Evolutionary conservation across 176 grass and related monocot species (phyloP).

Genomic region (bread wheat (Triticum aestivum)): DNA sequence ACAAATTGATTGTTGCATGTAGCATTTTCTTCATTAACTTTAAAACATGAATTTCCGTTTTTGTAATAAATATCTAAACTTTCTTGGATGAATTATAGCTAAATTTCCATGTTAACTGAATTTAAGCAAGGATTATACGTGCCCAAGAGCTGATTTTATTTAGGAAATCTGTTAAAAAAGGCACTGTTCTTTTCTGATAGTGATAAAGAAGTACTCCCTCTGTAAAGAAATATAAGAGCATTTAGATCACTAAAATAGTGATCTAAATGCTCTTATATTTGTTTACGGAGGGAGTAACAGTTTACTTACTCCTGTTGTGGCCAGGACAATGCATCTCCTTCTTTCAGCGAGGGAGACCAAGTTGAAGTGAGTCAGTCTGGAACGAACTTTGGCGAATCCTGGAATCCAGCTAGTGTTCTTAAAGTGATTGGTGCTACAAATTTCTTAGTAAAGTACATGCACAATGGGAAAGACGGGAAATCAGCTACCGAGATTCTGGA

Average conservation of each 20-base stretch:
- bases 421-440: constrained; percentile 36
- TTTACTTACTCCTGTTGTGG: background rate
- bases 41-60: background rate
- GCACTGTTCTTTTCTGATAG: background rate
- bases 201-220: background rate
- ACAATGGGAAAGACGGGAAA: background rate
- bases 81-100: background rate
- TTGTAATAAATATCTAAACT: background rate
- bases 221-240: too few species aligned
- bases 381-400: constrained; percentile 13
- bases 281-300: background rate
- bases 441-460: constrained; percentile 37
- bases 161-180: background rate
- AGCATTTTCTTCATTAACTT: background rate
- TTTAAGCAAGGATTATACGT: background rate
- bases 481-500: constrained; percentile 35
- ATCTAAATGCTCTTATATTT: too few species aligned
- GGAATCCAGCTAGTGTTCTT: constrained; percentile 40
- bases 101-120: background rate
- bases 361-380: constrained; percentile 40
- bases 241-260: too few species aligned
- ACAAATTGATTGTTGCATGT: background rate
- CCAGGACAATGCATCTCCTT: constrained; percentile 4
- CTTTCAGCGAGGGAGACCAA: constrained; percentile 22
- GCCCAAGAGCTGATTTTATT: background rate